Base-by-base conservation (phyloP, 2,329 filamentous ascomycete species). In the Trichoderma atrobrunneum region DNA sequence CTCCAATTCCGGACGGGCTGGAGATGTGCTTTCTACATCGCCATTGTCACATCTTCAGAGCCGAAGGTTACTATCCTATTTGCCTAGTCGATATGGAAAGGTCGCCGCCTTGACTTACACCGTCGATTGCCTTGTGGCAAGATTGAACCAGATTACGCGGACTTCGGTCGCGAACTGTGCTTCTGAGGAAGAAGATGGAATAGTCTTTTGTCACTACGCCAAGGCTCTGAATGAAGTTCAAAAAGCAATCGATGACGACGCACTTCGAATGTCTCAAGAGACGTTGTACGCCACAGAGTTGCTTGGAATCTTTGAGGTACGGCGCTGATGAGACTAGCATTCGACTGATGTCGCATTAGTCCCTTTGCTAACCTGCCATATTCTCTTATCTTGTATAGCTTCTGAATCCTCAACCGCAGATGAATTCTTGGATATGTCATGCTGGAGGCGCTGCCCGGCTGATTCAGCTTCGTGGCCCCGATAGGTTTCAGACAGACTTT, bases 41-140 rank as follows among this genome's bases (percentile, higher is more conserved):
- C 65, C 65, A 21, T 1, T 59, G 11, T 59, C 65, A 2, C 21
- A 68, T 21, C 14, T 59, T 36, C 51, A 59, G 51, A 68, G 65
- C 34, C 26, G 65, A 59, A 10, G 30, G 34, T 12, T 68, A 10
- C 18, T 68, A 16, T 57, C 54, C 10, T 59, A 59, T 7, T 30
- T 68, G 51, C 65, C 65, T 18, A 43, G 32, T 57, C 54, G 54
- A 43, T 68, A 68, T 24, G 54, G 65, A 3, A 59, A 39, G 7
- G 32, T 36, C 18, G n/a, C 51, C 1, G 51, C 54, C 16, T 57
- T 68, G 65, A 68, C 65, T 43, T 59, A 59, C 18, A 43, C 65
- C 7, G 65, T 68, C 3, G 65, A 68, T 32, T 68, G 65, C 34
- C 65, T 68, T 43, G 54, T 68, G 12, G 54, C 54, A 16, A 68